Base-by-base conservation (phyloP, 2,329 filamentous ascomycete species). In the Nothopassalora personata region DNA sequence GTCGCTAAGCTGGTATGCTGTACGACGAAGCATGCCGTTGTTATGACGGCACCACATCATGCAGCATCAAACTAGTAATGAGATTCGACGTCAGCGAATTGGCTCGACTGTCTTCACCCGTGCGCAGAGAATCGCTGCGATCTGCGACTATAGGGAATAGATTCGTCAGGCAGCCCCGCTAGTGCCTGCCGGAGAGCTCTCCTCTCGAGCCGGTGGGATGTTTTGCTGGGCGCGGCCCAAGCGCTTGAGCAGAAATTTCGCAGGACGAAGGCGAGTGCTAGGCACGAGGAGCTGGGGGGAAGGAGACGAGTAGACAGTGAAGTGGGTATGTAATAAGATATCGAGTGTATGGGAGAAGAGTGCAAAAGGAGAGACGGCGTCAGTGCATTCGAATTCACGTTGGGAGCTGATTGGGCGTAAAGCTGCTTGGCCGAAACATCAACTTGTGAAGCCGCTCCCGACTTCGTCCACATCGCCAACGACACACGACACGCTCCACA, bases 141-240 rank as follows among this genome's bases (percentile, higher is more conserved):
- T 39, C 50, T 53, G 50, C 31, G 15, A 53, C 50, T 27, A 19
- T 53, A 53, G 31, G 50, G 50, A 31, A 36, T 53, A 19, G 27
- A 23, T 15, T 45, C 52, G 52, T 54, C 45, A 46, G n/a, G 19
- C 19, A 54, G 52, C 34, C n/a, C 49, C 23, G 52, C 39, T 54
- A 54, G 52, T 23, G 52, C 36, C 13, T 43, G 13, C 13, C n/a
- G 39, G 39, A 43, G 13, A 43, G 39, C 39, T 43, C 39, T 18
- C 7, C 13, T 15, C 13, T 43, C 39, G 10, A 11, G 45, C 45
- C 46, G 11, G 46, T 28, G 46, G 23, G 46, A 49, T n/a, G 46
- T 49, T 28, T 28, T 4, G 46, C 46, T 28, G 9, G 19, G 19
- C 19, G 19, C 28, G 19, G 18, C 11, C 28, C 11, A 19, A 49